phyloP scores from a whole-genome alignment of 306 rosid species.

The Lotus japonicus region DNA sequence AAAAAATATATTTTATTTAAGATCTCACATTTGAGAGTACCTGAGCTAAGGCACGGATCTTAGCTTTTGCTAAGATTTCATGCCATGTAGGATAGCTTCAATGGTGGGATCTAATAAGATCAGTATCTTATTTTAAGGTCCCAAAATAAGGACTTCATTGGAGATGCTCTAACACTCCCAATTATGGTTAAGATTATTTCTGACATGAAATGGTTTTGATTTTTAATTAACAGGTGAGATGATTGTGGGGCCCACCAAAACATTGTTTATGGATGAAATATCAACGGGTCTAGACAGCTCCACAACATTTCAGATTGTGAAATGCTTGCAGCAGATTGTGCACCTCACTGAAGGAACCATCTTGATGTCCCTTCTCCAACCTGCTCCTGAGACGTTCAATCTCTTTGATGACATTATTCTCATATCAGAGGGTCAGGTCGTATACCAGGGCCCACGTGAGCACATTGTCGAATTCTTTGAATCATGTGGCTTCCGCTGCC shows the following conservation, averaged over 20 bases:
- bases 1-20: too few species aligned
- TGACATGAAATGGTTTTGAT: background rate
- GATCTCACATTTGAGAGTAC: too few species aligned
- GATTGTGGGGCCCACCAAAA: conserved; percentile 88
- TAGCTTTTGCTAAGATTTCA: too few species aligned
- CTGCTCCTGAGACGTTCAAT: conserved; percentile 95
- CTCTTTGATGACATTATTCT: conserved; percentile 87
- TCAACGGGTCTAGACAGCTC: conserved; percentile 96
- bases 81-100: too few species aligned
- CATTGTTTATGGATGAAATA: conserved; percentile 92
- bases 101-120: too few species aligned
- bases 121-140: too few species aligned
- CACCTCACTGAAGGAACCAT: conserved; percentile 78
- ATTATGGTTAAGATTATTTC: too few species aligned
- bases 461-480: conserved; percentile 64
- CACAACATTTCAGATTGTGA: conserved; percentile 86
- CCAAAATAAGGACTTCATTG: too few species aligned
- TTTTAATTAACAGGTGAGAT: conserved; percentile 57
- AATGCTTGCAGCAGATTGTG: conserved; percentile 84
- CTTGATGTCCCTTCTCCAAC: conserved; percentile 87
- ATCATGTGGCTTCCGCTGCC: conserved; percentile 69
- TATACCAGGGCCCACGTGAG: conserved; percentile 87
- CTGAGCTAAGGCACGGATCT: too few species aligned
- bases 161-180: too few species aligned
- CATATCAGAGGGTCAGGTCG: conserved; percentile 75